phyloP scores from a whole-genome alignment of 352 stramenopile species.

The Phytophthora citricola region DNA sequence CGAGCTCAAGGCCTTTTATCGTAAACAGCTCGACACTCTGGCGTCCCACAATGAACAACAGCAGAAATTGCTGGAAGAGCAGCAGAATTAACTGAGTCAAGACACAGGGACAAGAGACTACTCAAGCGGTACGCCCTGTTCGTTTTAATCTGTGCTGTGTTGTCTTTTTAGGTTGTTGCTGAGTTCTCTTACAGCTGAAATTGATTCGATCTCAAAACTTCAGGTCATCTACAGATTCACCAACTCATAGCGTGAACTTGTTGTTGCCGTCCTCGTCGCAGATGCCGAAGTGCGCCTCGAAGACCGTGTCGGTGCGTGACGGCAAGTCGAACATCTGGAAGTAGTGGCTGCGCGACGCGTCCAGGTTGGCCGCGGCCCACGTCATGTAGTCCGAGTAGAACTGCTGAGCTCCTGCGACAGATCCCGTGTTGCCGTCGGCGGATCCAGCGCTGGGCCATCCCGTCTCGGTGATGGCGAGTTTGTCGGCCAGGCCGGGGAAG shows the following conservation, averaged over 20 bases:
- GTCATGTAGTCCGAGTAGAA: conserved; percentile 50
- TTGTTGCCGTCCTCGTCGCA: conserved; percentile 37
- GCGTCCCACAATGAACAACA: conserved; percentile 50
- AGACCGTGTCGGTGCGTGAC: conserved; percentile 47
- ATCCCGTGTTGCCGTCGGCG: conserved; percentile 51
- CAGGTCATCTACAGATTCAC: not conserved
- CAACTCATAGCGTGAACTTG: conserved; percentile 47
- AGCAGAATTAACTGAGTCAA: conserved; percentile 32
- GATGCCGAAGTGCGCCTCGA: conserved; percentile 62
- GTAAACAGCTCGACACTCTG: conserved; percentile 77
- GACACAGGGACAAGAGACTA: conserved; percentile 5
- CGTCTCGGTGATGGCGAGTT: conserved; percentile 66
- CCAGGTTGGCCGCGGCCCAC: conserved; percentile 41
- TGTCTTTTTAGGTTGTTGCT: not conserved
- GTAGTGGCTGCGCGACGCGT: conserved; percentile 51
- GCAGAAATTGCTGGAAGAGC: conserved; percentile 41
- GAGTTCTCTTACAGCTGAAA: not conserved
- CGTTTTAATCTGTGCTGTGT: not conserved
- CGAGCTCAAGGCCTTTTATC: conserved; percentile 83
- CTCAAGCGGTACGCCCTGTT: conserved; percentile 15
- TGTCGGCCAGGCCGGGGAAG: conserved; percentile 53
- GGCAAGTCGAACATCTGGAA: conserved; percentile 72
- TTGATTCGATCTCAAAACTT: not conserved
- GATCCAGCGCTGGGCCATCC: conserved; percentile 63
- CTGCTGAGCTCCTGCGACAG: conserved; percentile 40